Percentiles rank a stretch among this genome's conserved stretches.
Conservation (phyloP, 805 yeast species). For the Ogataea haglerorum region DNA sequence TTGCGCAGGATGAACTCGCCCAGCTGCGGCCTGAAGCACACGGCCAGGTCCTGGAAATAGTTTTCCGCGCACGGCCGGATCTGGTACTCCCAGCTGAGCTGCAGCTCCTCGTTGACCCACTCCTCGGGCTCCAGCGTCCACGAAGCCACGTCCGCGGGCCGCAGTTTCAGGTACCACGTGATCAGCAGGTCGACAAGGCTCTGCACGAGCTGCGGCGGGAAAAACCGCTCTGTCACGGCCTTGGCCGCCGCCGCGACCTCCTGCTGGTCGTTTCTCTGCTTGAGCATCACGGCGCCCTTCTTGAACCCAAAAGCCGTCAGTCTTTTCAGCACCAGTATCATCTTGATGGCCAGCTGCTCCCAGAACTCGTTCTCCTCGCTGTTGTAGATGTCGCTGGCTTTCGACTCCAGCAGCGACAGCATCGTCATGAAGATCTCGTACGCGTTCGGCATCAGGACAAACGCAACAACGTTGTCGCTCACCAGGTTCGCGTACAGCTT, state of each 20-base stretch:
- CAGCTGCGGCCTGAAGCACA: constrained; percentile 55
- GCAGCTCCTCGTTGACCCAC: constrained; percentile 80
- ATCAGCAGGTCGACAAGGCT: constrained; percentile 65
- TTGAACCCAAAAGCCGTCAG: constrained; percentile 59
- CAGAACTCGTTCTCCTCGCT: constrained; percentile 60
- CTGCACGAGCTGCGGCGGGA: constrained; percentile 53
- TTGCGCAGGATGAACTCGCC: constrained; percentile 55
- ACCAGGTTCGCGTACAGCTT: constrained; percentile 66
- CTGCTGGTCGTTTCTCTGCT: constrained; percentile 59
- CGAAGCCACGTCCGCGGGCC: constrained; percentile 71
- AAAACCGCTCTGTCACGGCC: constrained; percentile 49
- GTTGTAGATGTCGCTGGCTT: constrained; percentile 62
- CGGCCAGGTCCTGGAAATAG: constrained; percentile 71
- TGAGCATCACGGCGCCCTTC: constrained; percentile 61
- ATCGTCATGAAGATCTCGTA: constrained; percentile 58
- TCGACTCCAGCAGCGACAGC: constrained; percentile 56
- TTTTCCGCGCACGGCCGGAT: constrained; percentile 85
- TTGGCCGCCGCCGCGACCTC: constrained; percentile 59
- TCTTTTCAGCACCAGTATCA: constrained; percentile 60
- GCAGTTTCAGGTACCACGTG: constrained; percentile 67
- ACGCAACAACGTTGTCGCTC: constrained; percentile 61
- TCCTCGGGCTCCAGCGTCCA: constrained; percentile 92
- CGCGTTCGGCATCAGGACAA: constrained; percentile 64
- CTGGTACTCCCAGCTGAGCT: constrained; percentile 77
- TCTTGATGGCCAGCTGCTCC: constrained; percentile 69